These are phyloP conservation scores for Prunus armeniaca DNA, from an alignment of 306 rosid genomes.

Conservation along the genomic window DNA sequence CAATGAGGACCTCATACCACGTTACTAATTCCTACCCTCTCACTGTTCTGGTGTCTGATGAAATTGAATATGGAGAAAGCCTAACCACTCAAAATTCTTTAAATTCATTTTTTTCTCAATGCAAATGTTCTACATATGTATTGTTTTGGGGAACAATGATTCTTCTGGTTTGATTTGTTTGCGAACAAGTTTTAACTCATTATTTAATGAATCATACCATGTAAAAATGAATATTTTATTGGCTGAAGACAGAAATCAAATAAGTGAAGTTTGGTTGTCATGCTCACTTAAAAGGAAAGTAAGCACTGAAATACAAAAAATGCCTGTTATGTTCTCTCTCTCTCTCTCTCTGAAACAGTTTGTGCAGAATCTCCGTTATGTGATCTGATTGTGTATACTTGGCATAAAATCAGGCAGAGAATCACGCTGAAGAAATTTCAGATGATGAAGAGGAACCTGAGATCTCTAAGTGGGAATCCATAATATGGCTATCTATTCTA, in stretches of 20 bases:
- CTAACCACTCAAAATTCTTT: neutral
- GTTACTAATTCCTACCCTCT: neutral
- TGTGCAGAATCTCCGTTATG: neutral
- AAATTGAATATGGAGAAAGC: neutral
- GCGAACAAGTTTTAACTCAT: neutral
- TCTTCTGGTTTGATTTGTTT: neutral
- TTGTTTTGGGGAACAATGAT: neutral
- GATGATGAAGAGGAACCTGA: conserved; percentile 57
- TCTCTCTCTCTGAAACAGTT: neutral
- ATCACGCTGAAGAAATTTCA: conserved; percentile 28
- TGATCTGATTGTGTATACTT: conserved; percentile 4
- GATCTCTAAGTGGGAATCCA: conserved; percentile 74
- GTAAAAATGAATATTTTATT: neutral
- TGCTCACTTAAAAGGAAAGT: neutral
- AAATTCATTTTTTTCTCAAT: neutral
- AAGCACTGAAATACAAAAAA: neutral
- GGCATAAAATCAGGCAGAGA: conserved; percentile 46
- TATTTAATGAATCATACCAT: neutral
- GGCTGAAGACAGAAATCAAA: neutral
- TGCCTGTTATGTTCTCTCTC: neutral
- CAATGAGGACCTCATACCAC: neutral
- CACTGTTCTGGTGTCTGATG: neutral
- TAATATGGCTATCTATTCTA: conserved; percentile 73
- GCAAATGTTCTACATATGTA: neutral
- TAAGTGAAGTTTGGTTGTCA: conserved; percentile 1